Base-by-base conservation (phyloP, 805 yeast species). In the Peterozyma xylosa region DNA sequence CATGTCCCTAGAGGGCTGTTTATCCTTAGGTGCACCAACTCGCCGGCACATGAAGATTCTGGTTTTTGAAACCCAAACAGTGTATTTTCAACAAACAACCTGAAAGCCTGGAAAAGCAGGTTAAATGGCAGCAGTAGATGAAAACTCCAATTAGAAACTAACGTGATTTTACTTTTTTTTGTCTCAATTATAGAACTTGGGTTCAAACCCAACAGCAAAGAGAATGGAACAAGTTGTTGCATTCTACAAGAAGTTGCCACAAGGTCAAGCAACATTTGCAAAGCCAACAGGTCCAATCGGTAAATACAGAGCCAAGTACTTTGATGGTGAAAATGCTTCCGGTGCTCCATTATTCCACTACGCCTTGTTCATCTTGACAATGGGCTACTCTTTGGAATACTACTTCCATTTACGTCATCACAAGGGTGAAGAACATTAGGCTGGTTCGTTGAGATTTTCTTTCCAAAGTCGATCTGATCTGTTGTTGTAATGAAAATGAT, bases 211-310 rank as follows among this genome's bases (percentile, higher is more conserved):
- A 60, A 85, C 91, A 59, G 98, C 98, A 57, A 87, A 88, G 78
- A 87, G 96, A 73, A 87, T 93, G 83, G 83, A 87, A 54, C 86
- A 86, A 66, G 96, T 91, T 59, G 97, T 91, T 58, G 76, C 86
- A 52, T 90, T 93, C 80, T 91, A 91, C 85, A 86, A 91, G 74
- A 82, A 88, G 56, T 80, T 91, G 59, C 99, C 99, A 63, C 90
- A 88, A 65, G 98, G 98, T 43, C 71, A 83, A 48, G 95, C 95
- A 49, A 81, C 91, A 53, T 80, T 80, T 55, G 68, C 79, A 53
- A 76, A 81, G 68, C 79, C 87, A 59, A 66, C 74, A 52, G 80
- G 84, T 50, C 76, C 85, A 53, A 62, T 81, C 51, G 86, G 82
- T 49, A 79, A 79, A 67, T 90, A 90, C 78, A 82, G 79, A 69